A percentile compares a stretch with the other conserved stretches of the same genome.
phyloP scores from a whole-genome alignment of 306 rosid species.

The Sphenostylis stenocarpa region DNA sequence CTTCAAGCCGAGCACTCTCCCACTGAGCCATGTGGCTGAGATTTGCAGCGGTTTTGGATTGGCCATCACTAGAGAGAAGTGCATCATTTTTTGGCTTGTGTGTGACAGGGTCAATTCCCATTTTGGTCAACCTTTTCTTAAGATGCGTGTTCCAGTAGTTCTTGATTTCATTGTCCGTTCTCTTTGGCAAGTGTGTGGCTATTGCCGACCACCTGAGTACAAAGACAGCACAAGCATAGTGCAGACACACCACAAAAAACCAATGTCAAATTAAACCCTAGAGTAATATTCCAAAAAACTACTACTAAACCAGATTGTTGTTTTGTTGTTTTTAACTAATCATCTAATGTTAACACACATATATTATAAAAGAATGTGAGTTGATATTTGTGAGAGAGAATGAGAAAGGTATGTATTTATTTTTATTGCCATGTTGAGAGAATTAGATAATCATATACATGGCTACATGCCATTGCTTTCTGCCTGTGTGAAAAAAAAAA shows the following conservation, averaged over 20 bases:
- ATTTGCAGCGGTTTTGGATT: slow-evolving; percentile 80
- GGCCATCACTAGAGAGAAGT: slow-evolving; percentile 61
- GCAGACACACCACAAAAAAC: slow-evolving; percentile 26
- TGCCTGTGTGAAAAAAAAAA: too few relatives aligned
- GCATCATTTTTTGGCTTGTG: slow-evolving; percentile 93
- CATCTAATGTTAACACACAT: neutral
- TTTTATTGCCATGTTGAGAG: neutral
- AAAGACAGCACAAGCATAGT: slow-evolving; percentile 17
- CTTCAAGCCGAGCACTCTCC: slow-evolving; percentile 99
- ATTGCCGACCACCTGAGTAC: slow-evolving; percentile 94
- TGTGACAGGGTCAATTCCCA: slow-evolving; percentile 96
- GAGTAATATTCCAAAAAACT: slow-evolving; percentile 18
- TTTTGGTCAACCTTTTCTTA: slow-evolving; percentile 88
- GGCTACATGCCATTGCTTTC: neutral
- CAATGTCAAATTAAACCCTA: slow-evolving; percentile 30
- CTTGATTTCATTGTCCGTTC: slow-evolving; percentile 97
- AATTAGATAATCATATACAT: slow-evolving; percentile 9
- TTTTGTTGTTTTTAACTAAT: neutral
- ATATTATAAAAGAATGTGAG: neutral
- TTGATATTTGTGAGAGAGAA: slow-evolving; percentile 1
- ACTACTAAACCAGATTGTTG: neutral
- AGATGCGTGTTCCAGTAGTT: slow-evolving; percentile 99
- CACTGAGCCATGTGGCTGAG: slow-evolving; percentile 99
- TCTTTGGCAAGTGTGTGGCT: slow-evolving; percentile 95
- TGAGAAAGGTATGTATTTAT: neutral